Evolutionary conservation across 345 rosid species (phyloP), one percentile per base, ranked within the genome.

Genomic region (Ceriops tagal): DNA sequence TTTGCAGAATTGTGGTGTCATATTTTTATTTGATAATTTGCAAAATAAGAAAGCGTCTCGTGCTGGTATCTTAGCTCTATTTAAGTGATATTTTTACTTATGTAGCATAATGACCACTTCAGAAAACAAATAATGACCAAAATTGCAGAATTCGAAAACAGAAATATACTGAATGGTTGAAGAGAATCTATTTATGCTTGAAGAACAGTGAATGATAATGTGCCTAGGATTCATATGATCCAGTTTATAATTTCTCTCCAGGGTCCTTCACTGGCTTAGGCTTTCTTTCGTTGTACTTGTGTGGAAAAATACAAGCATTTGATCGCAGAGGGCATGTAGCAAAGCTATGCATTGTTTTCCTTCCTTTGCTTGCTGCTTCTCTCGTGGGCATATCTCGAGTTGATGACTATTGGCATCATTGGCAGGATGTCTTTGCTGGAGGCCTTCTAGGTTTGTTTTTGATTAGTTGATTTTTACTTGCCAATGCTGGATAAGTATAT

Each of bases 261-360:
- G 93, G 92, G 90, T 90, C 98, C 13, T 92, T 92, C 65, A 93
- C 96, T 0, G 98, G 98, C 34, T 81, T 92, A 58, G 89, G 87
- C 1, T 92, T 72, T 72, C 83, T 90, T 20, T 87, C 98, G 0
- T 72, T 92, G 2, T 92, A 92, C 83, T 79, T 90, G 55, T 79
- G 89, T 0, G 96, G 96, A 7, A 92, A 92, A 74, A 62, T 90
- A 59, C 69, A 83, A 80, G 96, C 78, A 16, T 88, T 92, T 59
- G 88, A 87, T 74, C 73, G 73, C 31, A 80, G 71, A 79, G 98
- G 98, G 27, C 96, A 90, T 32, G 83, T 90, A 11, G 92, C 92
- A 9, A 92, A 88, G 79, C 88, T 90, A 8, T 92, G 96, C 78
- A 53, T 92, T 10, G 78, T 86, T 20, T 18, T 88, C 60, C 75